Conservation (phyloP, 148 eudicot genomes). For the Rhododendron simsii region DNA sequence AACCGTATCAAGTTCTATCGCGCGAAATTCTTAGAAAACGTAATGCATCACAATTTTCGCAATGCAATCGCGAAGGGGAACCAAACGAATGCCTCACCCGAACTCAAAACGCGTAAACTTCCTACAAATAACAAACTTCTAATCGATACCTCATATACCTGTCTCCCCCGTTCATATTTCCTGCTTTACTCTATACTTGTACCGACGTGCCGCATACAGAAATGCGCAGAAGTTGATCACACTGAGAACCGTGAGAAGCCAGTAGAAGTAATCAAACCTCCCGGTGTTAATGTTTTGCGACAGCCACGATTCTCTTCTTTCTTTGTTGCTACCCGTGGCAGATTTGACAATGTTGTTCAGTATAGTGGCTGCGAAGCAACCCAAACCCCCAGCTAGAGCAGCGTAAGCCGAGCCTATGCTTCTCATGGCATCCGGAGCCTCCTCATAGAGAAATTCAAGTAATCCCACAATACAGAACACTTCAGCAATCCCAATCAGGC, state of each 20-base stretch:
- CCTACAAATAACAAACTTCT: background rate
- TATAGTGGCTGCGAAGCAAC: constrained; percentile 74
- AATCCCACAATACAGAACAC: constrained; percentile 86
- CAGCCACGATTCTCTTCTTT: constrained; percentile 56
- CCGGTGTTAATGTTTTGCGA: constrained; percentile 90
- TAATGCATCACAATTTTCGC: background rate
- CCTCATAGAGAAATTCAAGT: constrained; percentile 81
- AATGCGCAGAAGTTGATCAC: constrained; percentile 62
- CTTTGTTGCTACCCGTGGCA: constrained; percentile 32
- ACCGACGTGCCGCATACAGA: constrained; percentile 50
- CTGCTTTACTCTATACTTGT: constrained; percentile 51
- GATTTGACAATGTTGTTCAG: constrained; percentile 65
- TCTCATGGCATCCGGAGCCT: constrained; percentile 94
- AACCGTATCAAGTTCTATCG: background rate
- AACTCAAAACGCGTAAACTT: background rate
- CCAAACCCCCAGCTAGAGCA: constrained; percentile 86
- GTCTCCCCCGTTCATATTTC: constrained; percentile 10
- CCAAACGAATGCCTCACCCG: background rate
- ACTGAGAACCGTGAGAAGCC: constrained; percentile 72
- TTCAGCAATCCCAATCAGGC: constrained; percentile 88
- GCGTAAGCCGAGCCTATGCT: constrained; percentile 94
- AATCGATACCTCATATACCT: background rate
- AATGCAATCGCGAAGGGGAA: background rate
- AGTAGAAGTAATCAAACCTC: constrained; percentile 71
- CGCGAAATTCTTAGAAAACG: background rate